Evolutionary conservation across 768 basidiomycete species (phyloP), one percentile per base, ranked within the genome.

Genomic region (Steccherinum ochraceum): DNA sequence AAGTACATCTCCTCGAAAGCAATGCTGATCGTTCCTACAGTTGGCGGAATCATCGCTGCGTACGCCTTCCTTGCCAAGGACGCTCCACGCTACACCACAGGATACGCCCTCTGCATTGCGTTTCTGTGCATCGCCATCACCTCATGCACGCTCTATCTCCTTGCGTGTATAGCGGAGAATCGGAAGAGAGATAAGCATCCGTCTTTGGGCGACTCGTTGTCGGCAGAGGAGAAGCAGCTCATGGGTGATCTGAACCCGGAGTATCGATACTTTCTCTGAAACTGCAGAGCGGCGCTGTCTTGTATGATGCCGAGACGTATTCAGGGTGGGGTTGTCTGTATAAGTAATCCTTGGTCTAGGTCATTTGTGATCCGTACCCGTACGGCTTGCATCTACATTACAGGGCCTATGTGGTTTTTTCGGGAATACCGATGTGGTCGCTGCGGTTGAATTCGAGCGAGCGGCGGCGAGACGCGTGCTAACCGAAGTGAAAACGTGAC

Each of bases 11-110:
- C 11, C 7, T 18, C 7, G 19, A 5, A 10, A 18, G 10, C 19
- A 7, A 18, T 10, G 7, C 41, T 43, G 18, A 49, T 19, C 7
- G 3, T 52, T 16, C 30, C 24, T 21, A 18, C 30, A 62, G 61
- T 61, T 24, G 62, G 62, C 5, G 62, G 58, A 11, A 60, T 63
- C 47, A 57, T 63, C 18, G 53, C 62, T 2, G 57, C 56, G 2
- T 63, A 58, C 27, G 23, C 51, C 2, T 61, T 63, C 62, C 54
- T 61, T 24, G 52, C 55, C 12, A 55, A 59, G 41, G 62, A 63
- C 45, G 57, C 62, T 11, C 60, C 60, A 11, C 27, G 51, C 21
- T 63, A 57, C 56, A 55, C 45, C 41, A 26, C 56, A 2, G 62
- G 60, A 5, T 63, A 60, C 55, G 51, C 52, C 48, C 49, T 63